A percentile compares a stretch with the other conserved stretches of the same genome.
phyloP scores from a whole-genome alignment of 2,329 filamentous ascomycete species.

The Aspergillus phoenicis region DNA sequence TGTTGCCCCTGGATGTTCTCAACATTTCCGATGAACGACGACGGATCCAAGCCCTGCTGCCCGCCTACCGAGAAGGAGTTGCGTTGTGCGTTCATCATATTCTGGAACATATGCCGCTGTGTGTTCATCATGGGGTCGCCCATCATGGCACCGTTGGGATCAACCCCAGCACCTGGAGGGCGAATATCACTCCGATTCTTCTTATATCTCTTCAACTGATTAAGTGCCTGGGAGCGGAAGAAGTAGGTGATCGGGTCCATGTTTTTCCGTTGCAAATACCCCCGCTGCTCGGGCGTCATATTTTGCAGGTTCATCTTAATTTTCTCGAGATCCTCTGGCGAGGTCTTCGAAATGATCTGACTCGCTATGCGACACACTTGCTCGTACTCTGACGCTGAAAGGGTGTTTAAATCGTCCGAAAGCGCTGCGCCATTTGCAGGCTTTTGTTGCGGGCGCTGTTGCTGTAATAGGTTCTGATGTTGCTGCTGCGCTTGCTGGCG shows the following conservation, averaged over 20 bases:
- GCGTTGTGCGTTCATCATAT: constrained; percentile 44
- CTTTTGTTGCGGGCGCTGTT: constrained; percentile 35
- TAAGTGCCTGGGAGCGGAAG: constrained; percentile 54
- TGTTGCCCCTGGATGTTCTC: constrained; percentile 63
- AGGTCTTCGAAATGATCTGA: constrained; percentile 49
- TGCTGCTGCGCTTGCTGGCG: constrained; percentile 38
- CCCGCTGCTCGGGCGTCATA: constrained; percentile 51
- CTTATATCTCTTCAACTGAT: constrained; percentile 42
- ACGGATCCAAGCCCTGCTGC: constrained; percentile 36
- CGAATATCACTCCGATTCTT: constrained; percentile 35
- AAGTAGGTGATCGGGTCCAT: constrained; percentile 55
- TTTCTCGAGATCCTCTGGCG: constrained; percentile 50
- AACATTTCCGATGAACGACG: constrained; percentile 50
- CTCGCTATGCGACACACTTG: constrained; percentile 51
- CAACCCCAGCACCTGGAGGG: constrained; percentile 31
- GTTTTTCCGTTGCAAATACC: constrained; percentile 47
- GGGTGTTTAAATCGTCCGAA: constrained; percentile 37
- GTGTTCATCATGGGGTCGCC: constrained; percentile 43
- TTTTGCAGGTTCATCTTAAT: constrained; percentile 51
- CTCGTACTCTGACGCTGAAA: constrained; percentile 46
- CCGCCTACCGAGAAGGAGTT: constrained; percentile 40
- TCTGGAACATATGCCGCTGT: constrained; percentile 46
- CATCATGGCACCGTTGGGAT: constrained; percentile 38
- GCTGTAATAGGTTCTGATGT: constrained; percentile 31
- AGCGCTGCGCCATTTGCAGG: constrained; percentile 30